Conservation (phyloP, 176 grass and related monocot genomes). For the Elymus sibiricus region DNA sequence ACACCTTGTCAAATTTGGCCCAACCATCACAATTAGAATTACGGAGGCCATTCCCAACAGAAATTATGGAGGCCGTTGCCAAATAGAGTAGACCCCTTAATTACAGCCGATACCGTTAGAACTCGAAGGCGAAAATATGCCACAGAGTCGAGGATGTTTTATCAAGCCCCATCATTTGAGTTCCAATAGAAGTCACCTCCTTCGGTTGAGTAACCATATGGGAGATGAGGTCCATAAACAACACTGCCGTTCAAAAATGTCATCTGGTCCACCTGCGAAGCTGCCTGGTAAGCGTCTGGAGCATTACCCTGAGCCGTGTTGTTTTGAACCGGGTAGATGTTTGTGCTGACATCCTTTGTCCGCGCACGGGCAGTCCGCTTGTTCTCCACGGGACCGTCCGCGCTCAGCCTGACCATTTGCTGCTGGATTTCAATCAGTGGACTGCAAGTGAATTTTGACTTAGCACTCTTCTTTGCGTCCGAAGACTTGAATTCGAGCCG, state of each 20-base stretch:
- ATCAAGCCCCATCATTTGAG: constrained; percentile 35
- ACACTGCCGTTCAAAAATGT: constrained; percentile 54
- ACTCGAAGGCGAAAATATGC: constrained; percentile 24
- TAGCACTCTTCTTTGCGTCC: constrained; percentile 79
- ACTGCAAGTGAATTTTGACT: constrained; percentile 46
- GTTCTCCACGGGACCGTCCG: constrained; percentile 53
- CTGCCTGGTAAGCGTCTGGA: constrained; percentile 44
- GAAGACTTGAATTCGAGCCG: constrained; percentile 82
- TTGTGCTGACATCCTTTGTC: constrained; percentile 39
- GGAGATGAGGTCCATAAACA: constrained; percentile 82
- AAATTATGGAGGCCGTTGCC: constrained; percentile 35
- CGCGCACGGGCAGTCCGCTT: constrained; percentile 39
- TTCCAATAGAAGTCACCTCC: constrained; percentile 56
- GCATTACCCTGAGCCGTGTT: constrained; percentile 41
- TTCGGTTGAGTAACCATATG: constrained; percentile 50
- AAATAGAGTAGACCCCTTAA: constrained; percentile 45
- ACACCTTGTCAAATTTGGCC: constrained; percentile 1
- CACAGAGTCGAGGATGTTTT: constrained; percentile 1
- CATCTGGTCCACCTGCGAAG: constrained; percentile 59
- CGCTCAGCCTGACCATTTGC: constrained; percentile 64
- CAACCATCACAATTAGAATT: constrained; percentile 34
- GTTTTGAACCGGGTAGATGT: constrained; percentile 42
- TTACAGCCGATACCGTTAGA: constrained; percentile 41
- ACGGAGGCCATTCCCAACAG: constrained; percentile 12
- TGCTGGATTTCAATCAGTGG: constrained; percentile 63